Percentiles rank a stretch among this genome's conserved stretches.
Conservation (phyloP, 768 basidiomycete species). For the Coprinopsis marcescibilis region DNA sequence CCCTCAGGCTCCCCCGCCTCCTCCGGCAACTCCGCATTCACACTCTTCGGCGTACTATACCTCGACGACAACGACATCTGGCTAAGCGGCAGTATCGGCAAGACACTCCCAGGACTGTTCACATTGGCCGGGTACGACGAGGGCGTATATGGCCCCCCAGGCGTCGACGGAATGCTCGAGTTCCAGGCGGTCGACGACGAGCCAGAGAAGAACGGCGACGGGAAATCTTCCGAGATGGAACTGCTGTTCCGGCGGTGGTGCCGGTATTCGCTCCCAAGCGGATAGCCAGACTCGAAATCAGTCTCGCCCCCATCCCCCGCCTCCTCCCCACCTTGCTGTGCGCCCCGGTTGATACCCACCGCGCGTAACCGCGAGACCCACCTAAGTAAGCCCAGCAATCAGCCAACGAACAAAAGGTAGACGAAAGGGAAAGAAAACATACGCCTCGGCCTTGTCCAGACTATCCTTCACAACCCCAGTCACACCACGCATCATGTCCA, state of each 20-base stretch:
- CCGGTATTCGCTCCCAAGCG: conserved; percentile 13
- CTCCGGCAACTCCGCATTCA: conserved; percentile 15
- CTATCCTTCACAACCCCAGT: conserved; percentile 86
- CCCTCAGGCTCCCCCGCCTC: conserved; percentile 14
- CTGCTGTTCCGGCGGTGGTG: conserved; percentile 19
- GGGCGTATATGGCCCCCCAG: conserved; percentile 19
- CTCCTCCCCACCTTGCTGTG: conserved; percentile 20
- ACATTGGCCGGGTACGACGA: conserved; percentile 10
- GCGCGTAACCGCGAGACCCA: conserved; percentile 82
- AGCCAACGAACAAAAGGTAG: conserved; percentile 3
- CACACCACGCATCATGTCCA: conserved; percentile 89
- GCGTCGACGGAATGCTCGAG: conserved; percentile 31
- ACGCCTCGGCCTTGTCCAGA: conserved; percentile 84
- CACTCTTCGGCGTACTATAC: conserved; percentile 22
- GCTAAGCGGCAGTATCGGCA: conserved; percentile 19
- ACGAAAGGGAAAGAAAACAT: conserved; percentile 24
- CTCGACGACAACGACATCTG: conserved; percentile 25
- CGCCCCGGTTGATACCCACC: conserved; percentile 64
- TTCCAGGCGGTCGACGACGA: conserved; percentile 26
- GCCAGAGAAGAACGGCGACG: conserved; percentile 19
- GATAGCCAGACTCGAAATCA: not conserved
- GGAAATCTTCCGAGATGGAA: conserved; percentile 19
- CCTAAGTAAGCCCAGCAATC: conserved; percentile 28
- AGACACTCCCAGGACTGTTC: conserved; percentile 17
- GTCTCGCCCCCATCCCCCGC: not conserved